A percentile compares a stretch with the other conserved stretches of the same genome.
These are phyloP conservation scores for Euphorbia peplus DNA, from an alignment of 345 rosid species.

Conservation along the genomic window DNA sequence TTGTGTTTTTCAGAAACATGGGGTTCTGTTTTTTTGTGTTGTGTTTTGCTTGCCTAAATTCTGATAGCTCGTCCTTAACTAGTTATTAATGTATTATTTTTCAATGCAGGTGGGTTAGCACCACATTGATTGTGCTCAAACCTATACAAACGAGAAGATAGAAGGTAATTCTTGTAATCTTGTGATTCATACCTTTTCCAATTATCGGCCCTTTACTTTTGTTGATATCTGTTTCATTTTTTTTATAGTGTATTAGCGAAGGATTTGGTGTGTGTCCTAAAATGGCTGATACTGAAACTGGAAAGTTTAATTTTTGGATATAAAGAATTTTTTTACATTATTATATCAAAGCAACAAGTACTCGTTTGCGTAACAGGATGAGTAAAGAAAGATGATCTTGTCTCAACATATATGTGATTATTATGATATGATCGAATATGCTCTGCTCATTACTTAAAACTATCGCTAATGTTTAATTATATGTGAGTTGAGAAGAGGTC, in stretches of 20 bases:
- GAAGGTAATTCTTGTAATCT: conserved; percentile 43
- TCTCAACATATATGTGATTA: too few relatives aligned
- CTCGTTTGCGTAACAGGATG: neutral
- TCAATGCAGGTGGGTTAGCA: conserved; percentile 64
- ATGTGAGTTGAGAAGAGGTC: too few relatives aligned
- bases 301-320: too few relatives aligned
- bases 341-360: neutral
- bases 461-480: neutral
- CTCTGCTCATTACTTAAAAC: too few relatives aligned
- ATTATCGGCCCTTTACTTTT: neutral
- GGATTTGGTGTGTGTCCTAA: too few relatives aligned
- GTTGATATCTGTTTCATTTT: neutral
- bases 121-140: conserved; percentile 77
- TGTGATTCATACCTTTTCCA: neutral
- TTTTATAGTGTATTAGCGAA: too few relatives aligned
- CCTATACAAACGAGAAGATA: conserved; percentile 58
- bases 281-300: too few relatives aligned
- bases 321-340: neutral
- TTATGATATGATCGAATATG: neutral
- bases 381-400: neutral
- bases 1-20: too few relatives aligned
- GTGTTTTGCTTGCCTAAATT: too few relatives aligned
- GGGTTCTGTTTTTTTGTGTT: too few relatives aligned
- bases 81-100: too few relatives aligned
- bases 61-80: too few relatives aligned